Conservation (phyloP, 371 early-diverging fungal species). For the Mucor mucedo region DNA sequence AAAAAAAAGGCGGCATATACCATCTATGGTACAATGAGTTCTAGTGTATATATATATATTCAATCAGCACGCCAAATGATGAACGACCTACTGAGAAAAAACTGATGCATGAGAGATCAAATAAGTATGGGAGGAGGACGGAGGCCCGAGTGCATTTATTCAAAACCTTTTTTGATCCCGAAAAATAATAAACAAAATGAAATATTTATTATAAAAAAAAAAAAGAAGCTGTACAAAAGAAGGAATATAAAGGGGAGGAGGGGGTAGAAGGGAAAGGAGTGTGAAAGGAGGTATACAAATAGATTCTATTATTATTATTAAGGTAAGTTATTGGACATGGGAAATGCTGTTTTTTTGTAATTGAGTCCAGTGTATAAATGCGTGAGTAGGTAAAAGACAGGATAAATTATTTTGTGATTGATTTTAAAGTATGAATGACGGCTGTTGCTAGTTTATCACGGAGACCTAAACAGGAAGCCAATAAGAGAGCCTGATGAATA, state of each 20-base stretch:
- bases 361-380: not conserved
- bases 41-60: too few relatives aligned
- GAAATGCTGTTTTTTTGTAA: not conserved
- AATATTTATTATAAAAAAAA: not conserved
- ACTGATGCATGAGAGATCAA: too few relatives aligned
- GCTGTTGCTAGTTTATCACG: slow-evolving; percentile 17
- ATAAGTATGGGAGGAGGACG: not conserved
- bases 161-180: too few relatives aligned
- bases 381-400: not conserved
- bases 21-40: too few relatives aligned
- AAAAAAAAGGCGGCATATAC: too few relatives aligned
- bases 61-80: too few relatives aligned
- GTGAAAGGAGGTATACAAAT: not conserved
- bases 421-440: slow-evolving; percentile 21
- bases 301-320: not conserved
- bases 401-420: not conserved
- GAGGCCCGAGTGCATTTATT: not conserved
- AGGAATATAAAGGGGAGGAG: slow-evolving; percentile 1
- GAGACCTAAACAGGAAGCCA: slow-evolving; percentile 28
- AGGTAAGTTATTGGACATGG: not conserved
- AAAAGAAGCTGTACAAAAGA: slow-evolving; percentile 1
- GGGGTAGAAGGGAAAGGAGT: not conserved
- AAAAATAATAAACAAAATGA: not conserved
- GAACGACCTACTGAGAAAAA: too few relatives aligned
- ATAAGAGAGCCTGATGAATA: slow-evolving; percentile 36